Percentiles rank a stretch among this genome's conserved stretches.
Evolutionary conservation across 2,329 filamentous ascomycete species (phyloP).

Genomic region (Fusarium fracticaudum): DNA sequence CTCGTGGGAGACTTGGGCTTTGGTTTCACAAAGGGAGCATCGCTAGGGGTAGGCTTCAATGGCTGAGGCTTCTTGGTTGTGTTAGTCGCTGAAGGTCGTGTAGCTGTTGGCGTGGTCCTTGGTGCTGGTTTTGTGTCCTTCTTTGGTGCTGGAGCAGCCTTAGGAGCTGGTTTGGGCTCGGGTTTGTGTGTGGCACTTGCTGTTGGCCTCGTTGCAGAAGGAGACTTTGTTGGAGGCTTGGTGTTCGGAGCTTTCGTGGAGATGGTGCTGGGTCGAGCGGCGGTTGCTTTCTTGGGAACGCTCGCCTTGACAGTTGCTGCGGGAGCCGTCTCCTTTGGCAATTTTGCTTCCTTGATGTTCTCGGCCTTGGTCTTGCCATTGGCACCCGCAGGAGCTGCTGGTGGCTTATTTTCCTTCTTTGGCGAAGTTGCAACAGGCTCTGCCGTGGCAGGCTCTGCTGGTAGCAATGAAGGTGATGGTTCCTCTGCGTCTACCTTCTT

Average conservation of each 20-base stretch:
- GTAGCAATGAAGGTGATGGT: slow-evolving; percentile 30
- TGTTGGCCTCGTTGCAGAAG: slow-evolving; percentile 37
- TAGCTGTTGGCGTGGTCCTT: slow-evolving; percentile 31
- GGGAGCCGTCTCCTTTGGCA: slow-evolving; percentile 22
- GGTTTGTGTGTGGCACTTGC: slow-evolving; percentile 37
- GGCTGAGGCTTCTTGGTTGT: slow-evolving; percentile 56
- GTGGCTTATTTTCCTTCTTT: slow-evolving; percentile 23
- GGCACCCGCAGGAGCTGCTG: slow-evolving; percentile 9
- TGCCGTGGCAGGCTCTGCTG: slow-evolving; percentile 15
- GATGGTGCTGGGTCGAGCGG: slow-evolving; percentile 36
- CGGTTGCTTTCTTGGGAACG: slow-evolving; percentile 28
- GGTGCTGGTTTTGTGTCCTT: slow-evolving; percentile 47
- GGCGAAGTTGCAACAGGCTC: slow-evolving; percentile 22
- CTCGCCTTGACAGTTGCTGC: slow-evolving; percentile 18
- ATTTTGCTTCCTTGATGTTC: slow-evolving; percentile 29
- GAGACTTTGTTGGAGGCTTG: slow-evolving; percentile 33
- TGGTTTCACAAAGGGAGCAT: slow-evolving; percentile 62
- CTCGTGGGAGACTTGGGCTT: slow-evolving; percentile 75
- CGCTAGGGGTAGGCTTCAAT: slow-evolving; percentile 52
- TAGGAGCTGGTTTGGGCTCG: slow-evolving; percentile 45
- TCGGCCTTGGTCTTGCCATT: slow-evolving; percentile 39
- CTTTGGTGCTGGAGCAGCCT: slow-evolving; percentile 42
- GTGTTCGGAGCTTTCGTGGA: slow-evolving; percentile 38
- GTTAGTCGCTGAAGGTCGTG: slow-evolving; percentile 47
- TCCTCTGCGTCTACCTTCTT: slow-evolving; percentile 54